These are phyloP conservation scores for Candida tropicalis DNA, from an alignment of 1,139 yeast species.

Conservation along the genomic window DNA sequence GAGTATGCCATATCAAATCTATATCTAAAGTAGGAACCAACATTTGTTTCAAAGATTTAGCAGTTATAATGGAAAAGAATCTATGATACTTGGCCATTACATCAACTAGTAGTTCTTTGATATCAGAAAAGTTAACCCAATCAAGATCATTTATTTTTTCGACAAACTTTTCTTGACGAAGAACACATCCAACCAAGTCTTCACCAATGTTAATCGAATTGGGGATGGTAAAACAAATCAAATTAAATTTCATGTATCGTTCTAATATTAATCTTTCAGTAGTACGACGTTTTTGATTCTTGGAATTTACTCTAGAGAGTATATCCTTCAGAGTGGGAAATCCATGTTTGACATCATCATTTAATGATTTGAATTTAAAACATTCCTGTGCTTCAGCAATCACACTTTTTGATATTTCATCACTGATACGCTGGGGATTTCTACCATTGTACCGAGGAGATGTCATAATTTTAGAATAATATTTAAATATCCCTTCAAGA, in stretches of 20 bases:
- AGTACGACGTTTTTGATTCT: background rate
- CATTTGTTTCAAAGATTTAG: conserved; percentile 11
- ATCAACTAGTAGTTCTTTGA: conserved; percentile 21
- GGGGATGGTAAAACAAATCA: conserved; percentile 21
- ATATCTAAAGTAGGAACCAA: conserved; percentile 42
- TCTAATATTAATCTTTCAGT: conserved; percentile 14
- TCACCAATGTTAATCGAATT: conserved; percentile 22
- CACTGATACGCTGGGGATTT: background rate
- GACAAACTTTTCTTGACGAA: conserved; percentile 32
- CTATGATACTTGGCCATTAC: conserved; percentile 27
- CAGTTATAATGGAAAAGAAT: conserved; percentile 25
- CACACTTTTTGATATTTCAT: background rate
- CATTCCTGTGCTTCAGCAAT: background rate
- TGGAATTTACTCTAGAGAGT: background rate
- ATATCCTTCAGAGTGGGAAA: background rate
- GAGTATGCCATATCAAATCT: conserved; percentile 45
- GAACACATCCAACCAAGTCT: conserved; percentile 34
- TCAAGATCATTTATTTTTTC: conserved; percentile 30
- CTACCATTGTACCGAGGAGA: background rate
- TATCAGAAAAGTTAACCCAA: conserved; percentile 30
- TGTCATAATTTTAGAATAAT: conserved; percentile 6
- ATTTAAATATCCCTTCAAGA: conserved; percentile 18
- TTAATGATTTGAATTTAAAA: too few relatives aligned
- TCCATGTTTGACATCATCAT: too few relatives aligned
- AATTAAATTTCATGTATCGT: conserved; percentile 16